Conservation (phyloP, 768 basidiomycete genomes). For the Collybia sordida region DNA sequence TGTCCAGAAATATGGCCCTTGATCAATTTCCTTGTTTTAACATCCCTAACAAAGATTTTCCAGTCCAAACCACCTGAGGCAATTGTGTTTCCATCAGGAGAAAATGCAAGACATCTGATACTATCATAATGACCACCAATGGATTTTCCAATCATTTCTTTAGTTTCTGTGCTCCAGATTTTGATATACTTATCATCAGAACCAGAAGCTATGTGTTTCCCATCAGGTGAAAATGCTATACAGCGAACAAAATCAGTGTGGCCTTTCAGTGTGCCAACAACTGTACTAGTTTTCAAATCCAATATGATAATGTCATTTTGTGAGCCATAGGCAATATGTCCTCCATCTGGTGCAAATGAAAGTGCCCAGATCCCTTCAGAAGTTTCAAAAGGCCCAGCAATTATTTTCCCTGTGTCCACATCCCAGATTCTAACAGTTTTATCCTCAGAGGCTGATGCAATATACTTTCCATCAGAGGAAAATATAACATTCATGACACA, state of each 20-base stretch:
- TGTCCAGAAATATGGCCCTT: background rate
- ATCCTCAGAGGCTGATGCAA: background rate
- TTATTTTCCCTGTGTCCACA: background rate
- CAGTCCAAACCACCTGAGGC: background rate
- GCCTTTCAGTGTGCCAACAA: background rate
- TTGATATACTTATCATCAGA: background rate
- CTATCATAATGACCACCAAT: slow-evolving; percentile 16
- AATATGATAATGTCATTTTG: slow-evolving; percentile 17
- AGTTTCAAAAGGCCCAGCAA: background rate
- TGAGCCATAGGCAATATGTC: slow-evolving; percentile 17
- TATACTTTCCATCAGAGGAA: background rate
- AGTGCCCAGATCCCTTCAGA: background rate
- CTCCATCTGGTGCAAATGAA: background rate
- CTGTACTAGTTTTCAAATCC: background rate
- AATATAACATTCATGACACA: background rate
- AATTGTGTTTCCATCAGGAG: background rate
- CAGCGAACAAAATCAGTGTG: background rate
- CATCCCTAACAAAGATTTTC: background rate
- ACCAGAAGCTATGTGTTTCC: background rate
- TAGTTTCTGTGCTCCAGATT: background rate
- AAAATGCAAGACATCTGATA: slow-evolving; percentile 8
- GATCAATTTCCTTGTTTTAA: background rate
- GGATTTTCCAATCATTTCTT: background rate
- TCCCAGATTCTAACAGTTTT: slow-evolving; percentile 2
- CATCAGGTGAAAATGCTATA: slow-evolving; percentile 1